A percentile compares a stretch with the other conserved stretches of the same genome.
Evolutionary conservation across 2,329 filamentous ascomycete species (phyloP).

Genomic region (Arthrobotrys sinensis): DNA sequence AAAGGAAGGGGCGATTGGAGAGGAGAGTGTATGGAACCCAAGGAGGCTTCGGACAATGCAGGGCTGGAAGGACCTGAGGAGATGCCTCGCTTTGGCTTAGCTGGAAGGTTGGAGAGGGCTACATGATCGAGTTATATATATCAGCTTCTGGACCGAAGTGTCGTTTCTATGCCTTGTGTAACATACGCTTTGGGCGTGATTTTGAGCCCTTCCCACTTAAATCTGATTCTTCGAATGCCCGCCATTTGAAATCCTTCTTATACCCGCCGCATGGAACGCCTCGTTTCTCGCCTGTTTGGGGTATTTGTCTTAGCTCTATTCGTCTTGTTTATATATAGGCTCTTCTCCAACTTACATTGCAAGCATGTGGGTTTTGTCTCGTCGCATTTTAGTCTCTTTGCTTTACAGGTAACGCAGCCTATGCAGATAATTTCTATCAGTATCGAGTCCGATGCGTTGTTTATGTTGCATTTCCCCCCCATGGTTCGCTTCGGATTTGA

Average conservation of each 20-base stretch:
- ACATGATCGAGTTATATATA: background rate
- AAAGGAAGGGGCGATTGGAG: slow-evolving; percentile 54
- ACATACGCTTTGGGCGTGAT: slow-evolving; percentile 63
- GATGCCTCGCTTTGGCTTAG: slow-evolving; percentile 38
- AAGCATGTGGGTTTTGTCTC: slow-evolving; percentile 79
- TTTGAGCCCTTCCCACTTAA: slow-evolving; percentile 69
- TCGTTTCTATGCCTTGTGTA: slow-evolving; percentile 2
- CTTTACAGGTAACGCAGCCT: slow-evolving; percentile 82
- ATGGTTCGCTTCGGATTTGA: slow-evolving; percentile 35
- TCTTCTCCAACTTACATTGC: slow-evolving; percentile 70
- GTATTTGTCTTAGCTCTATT: slow-evolving; percentile 18
- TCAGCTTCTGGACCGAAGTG: slow-evolving; percentile 25
- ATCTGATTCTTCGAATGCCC: slow-evolving; percentile 77
- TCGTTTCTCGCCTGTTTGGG: slow-evolving; percentile 70
- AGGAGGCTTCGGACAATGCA: slow-evolving; percentile 48
- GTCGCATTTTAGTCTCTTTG: slow-evolving; percentile 81
- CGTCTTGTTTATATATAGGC: background rate
- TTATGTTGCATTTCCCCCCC: slow-evolving; percentile 45
- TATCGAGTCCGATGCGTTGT: slow-evolving; percentile 35
- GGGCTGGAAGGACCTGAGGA: slow-evolving; percentile 52
- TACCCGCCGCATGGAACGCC: slow-evolving; percentile 79
- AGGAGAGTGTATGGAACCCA: slow-evolving; percentile 51
- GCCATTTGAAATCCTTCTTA: slow-evolving; percentile 83
- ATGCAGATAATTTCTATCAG: slow-evolving; percentile 46
- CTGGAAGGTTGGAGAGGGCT: slow-evolving; percentile 47